These are phyloP conservation scores for Parietaria judaica DNA, from an alignment of 306 rosid species.

Conservation along the genomic window DNA sequence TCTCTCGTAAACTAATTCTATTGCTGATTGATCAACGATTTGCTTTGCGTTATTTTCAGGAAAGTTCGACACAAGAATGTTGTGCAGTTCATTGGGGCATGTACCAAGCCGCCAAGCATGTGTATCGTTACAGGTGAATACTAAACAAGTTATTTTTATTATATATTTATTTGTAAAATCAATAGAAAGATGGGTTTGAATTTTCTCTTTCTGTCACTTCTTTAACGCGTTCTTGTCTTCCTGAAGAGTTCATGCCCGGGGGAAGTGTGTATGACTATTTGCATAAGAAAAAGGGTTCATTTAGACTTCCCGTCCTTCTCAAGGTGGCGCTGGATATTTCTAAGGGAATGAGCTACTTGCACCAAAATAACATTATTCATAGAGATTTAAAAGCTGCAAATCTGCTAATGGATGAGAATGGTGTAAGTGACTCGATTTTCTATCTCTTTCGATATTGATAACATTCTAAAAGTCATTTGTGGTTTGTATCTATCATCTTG, in stretches of 20 bases:
- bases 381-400: constrained; percentile 95
- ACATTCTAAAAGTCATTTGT: background rate
- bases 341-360: constrained; percentile 98
- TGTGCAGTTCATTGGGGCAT: constrained; percentile 99
- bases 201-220: background rate
- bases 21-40: background rate
- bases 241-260: constrained; percentile 86
- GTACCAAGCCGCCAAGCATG: constrained; percentile 78
- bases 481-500: background rate
- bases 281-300: constrained; percentile 82
- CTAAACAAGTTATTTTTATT: constrained; percentile 9
- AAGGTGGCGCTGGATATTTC: constrained; percentile 85
- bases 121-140: constrained; percentile 87
- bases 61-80: constrained; percentile 99
- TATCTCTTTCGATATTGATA: background rate
- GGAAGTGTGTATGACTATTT: constrained; percentile 96
- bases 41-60: constrained; percentile 36
- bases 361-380: constrained; percentile 87
- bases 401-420: constrained; percentile 95
- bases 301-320: constrained; percentile 80
- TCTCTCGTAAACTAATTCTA: background rate
- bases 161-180: background rate
- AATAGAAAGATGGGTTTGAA: constrained; percentile 1
- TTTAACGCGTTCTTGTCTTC: constrained; percentile 12
- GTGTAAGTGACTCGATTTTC: constrained; percentile 39